A percentile compares a stretch with the other conserved stretches of the same genome.
Evolutionary conservation across 148 eudicot species (phyloP).

Genomic region (Vaccinium darrowii): DNA sequence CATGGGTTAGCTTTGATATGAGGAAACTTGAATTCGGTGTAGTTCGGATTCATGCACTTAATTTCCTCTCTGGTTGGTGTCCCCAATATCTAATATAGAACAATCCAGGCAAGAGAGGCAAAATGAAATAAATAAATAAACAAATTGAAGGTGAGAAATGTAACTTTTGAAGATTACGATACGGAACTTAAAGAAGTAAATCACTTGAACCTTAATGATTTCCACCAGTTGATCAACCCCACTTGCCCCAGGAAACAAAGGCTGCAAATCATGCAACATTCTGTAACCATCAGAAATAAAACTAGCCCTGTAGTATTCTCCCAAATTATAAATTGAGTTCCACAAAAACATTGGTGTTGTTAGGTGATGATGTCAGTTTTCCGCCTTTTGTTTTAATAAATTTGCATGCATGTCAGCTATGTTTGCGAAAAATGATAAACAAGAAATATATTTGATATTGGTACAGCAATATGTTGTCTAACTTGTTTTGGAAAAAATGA

Average conservation of each 20-base stretch:
- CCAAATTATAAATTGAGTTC: not conserved
- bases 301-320: not conserved
- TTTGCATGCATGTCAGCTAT: not conserved
- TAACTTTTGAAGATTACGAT: not conserved
- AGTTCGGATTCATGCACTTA: constrained; percentile 93
- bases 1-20: constrained; percentile 99
- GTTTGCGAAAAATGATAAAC: not conserved
- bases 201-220: constrained; percentile 67
- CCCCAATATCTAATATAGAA: constrained; percentile 57
- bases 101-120: not conserved
- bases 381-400: not conserved
- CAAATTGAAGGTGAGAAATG: not conserved
- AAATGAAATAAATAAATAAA: not conserved
- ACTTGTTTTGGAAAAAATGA: not conserved
- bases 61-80: constrained; percentile 93
- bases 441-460: not conserved
- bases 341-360: not conserved
- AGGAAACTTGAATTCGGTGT: constrained; percentile 83
- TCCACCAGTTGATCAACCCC: constrained; percentile 98
- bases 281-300: constrained; percentile 15
- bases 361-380: not conserved
- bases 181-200: not conserved
- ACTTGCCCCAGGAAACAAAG: constrained; percentile 95
- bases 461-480: not conserved
- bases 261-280: constrained; percentile 50